A percentile compares a stretch with the other conserved stretches of the same genome.
Evolutionary conservation across 2,329 filamentous ascomycete species (phyloP).

Genomic region (Apiospora arundinis): DNA sequence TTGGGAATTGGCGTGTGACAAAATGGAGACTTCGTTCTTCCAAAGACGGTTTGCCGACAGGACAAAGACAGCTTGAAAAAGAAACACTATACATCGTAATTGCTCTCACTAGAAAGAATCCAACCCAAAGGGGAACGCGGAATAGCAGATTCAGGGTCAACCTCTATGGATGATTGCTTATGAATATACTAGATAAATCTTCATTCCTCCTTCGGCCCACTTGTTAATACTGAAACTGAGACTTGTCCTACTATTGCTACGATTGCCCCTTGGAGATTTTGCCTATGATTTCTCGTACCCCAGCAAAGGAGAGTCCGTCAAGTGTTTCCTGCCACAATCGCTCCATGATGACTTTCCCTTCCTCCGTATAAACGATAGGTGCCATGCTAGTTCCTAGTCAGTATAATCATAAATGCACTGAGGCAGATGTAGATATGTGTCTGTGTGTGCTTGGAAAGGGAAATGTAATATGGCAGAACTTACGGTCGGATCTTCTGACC

Average conservation of each 20-base stretch:
- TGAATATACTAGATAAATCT: too few relatives aligned
- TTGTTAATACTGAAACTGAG: too few relatives aligned
- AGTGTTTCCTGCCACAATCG: slow-evolving; percentile 36
- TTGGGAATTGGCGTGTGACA: slow-evolving; percentile 26
- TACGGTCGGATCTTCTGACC: slow-evolving; percentile 29
- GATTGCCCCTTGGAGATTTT: not conserved
- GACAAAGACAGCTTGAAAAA: too few relatives aligned
- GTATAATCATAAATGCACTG: not conserved
- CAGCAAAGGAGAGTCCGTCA: slow-evolving; percentile 33
- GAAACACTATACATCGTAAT: too few relatives aligned
- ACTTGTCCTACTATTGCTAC: not conserved
- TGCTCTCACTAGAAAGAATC: too few relatives aligned
- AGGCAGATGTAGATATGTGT: not conserved
- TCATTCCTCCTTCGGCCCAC: too few relatives aligned
- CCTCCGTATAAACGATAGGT: slow-evolving; percentile 28
- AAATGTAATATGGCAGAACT: not conserved
- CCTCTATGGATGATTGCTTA: too few relatives aligned
- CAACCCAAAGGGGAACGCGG: too few relatives aligned
- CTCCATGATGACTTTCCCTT: slow-evolving; percentile 29
- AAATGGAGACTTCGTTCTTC: slow-evolving; percentile 27
- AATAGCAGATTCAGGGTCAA: too few relatives aligned
- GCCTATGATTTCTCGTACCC: not conserved
- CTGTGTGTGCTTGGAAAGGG: not conserved
- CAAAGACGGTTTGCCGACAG: slow-evolving; percentile 27
- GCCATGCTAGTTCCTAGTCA: slow-evolving; percentile 28